Evolutionary conservation across 768 basidiomycete genomes (phyloP).

Genomic region (Exidia glandulosa): DNA sequence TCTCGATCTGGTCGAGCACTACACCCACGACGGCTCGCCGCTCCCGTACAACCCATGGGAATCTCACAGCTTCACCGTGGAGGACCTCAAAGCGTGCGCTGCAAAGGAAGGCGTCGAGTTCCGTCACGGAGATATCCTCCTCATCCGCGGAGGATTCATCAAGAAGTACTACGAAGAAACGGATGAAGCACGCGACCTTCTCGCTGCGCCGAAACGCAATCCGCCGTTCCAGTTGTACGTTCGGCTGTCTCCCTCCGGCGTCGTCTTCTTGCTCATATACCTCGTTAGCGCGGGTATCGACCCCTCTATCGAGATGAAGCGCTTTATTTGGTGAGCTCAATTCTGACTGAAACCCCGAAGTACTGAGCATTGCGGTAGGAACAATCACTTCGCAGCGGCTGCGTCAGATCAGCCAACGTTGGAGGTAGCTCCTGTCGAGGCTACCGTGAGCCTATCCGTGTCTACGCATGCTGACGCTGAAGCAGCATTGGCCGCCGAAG

Average conservation of each 20-base stretch:
- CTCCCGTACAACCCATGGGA: constrained; percentile 49
- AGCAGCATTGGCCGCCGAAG: background rate
- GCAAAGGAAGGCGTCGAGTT: constrained; percentile 46
- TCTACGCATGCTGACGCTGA: no score
- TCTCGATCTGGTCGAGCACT: constrained; percentile 51
- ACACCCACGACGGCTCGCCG: constrained; percentile 23
- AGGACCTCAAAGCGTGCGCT: constrained; percentile 48
- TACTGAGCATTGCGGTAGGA: constrained; percentile 25
- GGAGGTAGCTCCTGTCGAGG: constrained; percentile 36
- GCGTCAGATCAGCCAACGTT: constrained; percentile 59
- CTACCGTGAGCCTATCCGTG: no score
- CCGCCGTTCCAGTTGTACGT: background rate
- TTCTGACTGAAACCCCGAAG: background rate
- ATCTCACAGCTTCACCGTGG: constrained; percentile 39
- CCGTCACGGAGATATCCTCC: constrained; percentile 46
- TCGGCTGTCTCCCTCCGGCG: background rate
- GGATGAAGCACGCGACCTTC: background rate
- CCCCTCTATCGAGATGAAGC: background rate
- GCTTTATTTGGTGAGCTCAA: background rate
- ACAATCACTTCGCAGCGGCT: constrained; percentile 62
- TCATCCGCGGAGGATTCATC: constrained; percentile 53
- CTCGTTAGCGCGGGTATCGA: background rate
- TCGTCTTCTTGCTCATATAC: background rate
- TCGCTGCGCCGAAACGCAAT: background rate
- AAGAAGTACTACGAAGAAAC: constrained; percentile 36